Conservation (phyloP, 164 flowering plant genomes). For the Taxillus chinensis region DNA sequence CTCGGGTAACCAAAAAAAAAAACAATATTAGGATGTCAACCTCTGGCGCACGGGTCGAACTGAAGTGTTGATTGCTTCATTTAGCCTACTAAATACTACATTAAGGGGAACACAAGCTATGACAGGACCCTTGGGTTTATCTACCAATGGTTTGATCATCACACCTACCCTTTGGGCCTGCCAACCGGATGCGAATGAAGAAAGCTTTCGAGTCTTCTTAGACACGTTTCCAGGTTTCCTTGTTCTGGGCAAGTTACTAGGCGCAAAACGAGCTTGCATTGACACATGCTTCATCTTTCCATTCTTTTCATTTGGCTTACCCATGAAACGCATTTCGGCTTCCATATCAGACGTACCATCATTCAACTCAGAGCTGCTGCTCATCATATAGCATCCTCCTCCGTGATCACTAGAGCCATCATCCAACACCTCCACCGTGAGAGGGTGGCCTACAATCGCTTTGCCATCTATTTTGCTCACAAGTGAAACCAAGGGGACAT, state of each 20-base stretch:
- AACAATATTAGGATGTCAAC: slow-evolving; percentile 10
- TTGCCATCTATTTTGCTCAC: slow-evolving; percentile 75
- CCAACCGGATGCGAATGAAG: slow-evolving; percentile 37
- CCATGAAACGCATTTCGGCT: slow-evolving; percentile 6
- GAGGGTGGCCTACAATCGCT: slow-evolving; percentile 76
- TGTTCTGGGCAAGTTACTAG: slow-evolving; percentile 23
- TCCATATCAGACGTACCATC: slow-evolving; percentile 12
- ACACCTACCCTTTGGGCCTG: slow-evolving; percentile 21
- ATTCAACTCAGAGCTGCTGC: slow-evolving; percentile 12
- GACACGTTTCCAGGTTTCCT: slow-evolving; percentile 33
- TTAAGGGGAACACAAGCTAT: slow-evolving; percentile 72
- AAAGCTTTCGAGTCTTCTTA: slow-evolving; percentile 63
- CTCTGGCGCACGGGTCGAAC: slow-evolving; percentile 18
- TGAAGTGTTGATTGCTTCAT: slow-evolving; percentile 53
- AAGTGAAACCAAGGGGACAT: slow-evolving; percentile 74
- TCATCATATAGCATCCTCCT: slow-evolving; percentile 11
- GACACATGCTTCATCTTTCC: slow-evolving; percentile 16
- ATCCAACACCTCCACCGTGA: slow-evolving; percentile 48
- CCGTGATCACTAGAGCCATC: slow-evolving; percentile 39
- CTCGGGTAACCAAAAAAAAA: not conserved
- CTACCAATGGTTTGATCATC: slow-evolving; percentile 22
- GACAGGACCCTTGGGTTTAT: slow-evolving; percentile 36
- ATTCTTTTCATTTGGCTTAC: slow-evolving; percentile 5
- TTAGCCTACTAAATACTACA: slow-evolving; percentile 78
- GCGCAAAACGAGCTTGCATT: slow-evolving; percentile 11